These are phyloP conservation scores for Phoma sp. DNA, from an alignment of 2,329 filamentous ascomycete species.

Conservation along the genomic window DNA sequence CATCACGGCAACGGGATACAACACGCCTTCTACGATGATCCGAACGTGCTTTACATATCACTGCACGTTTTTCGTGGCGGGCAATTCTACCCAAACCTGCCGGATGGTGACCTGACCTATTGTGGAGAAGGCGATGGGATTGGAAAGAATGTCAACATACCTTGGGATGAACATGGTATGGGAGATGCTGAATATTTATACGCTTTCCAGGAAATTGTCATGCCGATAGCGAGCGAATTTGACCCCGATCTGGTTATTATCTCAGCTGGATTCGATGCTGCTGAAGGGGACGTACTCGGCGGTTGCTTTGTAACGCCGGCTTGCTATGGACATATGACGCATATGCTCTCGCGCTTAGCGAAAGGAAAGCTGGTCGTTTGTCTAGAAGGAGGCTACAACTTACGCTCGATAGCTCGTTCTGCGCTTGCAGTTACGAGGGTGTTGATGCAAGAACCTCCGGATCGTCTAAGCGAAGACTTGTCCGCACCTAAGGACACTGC, in stretches of 20 bases:
- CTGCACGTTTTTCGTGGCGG: slow-evolving; percentile 87
- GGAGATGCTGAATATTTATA: slow-evolving; percentile 96
- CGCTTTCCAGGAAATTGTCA: slow-evolving; percentile 93
- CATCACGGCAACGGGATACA: slow-evolving; percentile 90
- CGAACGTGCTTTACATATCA: slow-evolving; percentile 94
- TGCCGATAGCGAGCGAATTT: slow-evolving; percentile 95
- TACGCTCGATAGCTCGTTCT: slow-evolving; percentile 89
- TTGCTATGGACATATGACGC: slow-evolving; percentile 98
- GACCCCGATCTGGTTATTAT: slow-evolving; percentile 93
- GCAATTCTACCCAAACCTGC: slow-evolving; percentile 76
- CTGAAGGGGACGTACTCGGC: slow-evolving; percentile 88
- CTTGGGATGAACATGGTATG: slow-evolving; percentile 76
- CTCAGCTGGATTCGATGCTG: slow-evolving; percentile 94
- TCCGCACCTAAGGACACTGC: slow-evolving; percentile 56
- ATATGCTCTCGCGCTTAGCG: slow-evolving; percentile 97
- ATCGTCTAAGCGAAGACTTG: slow-evolving; percentile 56
- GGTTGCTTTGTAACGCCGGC: slow-evolving; percentile 89
- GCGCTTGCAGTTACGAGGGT: slow-evolving; percentile 90
- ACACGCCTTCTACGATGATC: slow-evolving; percentile 93
- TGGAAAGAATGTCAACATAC: slow-evolving; percentile 72
- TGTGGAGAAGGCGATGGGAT: slow-evolving; percentile 64
- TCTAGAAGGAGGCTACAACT: slow-evolving; percentile 94
- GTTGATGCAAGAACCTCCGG: slow-evolving; percentile 92
- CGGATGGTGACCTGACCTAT: slow-evolving; percentile 64
- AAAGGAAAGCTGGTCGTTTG: slow-evolving; percentile 89